Percentiles rank a stretch among this genome's conserved stretches.
Evolutionary conservation across 2,329 filamentous ascomycete genomes (phyloP).

Genomic region (Nothophaeocryptopus gaeumannii): DNA sequence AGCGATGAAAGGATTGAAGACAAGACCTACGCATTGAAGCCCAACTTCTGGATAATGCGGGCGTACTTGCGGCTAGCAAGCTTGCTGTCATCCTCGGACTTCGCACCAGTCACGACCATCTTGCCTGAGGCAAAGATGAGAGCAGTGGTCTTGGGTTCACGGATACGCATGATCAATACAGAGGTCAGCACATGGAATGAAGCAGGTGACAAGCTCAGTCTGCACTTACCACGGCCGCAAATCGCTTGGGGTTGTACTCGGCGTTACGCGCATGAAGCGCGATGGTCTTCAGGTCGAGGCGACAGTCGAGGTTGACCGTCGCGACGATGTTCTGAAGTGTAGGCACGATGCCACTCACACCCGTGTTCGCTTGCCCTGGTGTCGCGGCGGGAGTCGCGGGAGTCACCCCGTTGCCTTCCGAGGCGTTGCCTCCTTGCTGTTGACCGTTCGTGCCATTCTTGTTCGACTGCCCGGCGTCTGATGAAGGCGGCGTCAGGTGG

Average conservation of each 20-base stretch:
- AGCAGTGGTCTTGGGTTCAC: constrained; percentile 96
- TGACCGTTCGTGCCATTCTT: constrained; percentile 51
- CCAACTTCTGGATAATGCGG: constrained; percentile 98
- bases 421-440: constrained; percentile 44
- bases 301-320: constrained; percentile 95
- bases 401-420: constrained; percentile 65
- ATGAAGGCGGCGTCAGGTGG: constrained; percentile 77
- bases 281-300: constrained; percentile 97
- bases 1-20: too few species aligned
- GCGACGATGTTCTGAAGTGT: constrained; percentile 55
- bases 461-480: constrained; percentile 61
- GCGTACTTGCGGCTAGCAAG: constrained; percentile 96
- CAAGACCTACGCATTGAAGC: constrained; percentile 65
- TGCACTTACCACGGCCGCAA: constrained; percentile 21
- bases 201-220: background rate
- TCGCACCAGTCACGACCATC: constrained; percentile 98
- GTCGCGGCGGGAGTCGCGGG: constrained; percentile 89
- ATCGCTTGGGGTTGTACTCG: constrained; percentile 89
- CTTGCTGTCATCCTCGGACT: constrained; percentile 97
- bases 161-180: constrained; percentile 88
- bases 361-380: constrained; percentile 70
- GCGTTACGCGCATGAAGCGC: constrained; percentile 96
- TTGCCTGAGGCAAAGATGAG: constrained; percentile 98
- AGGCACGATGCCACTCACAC: constrained; percentile 37
- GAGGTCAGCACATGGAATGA: constrained; percentile 38